A percentile compares a stretch with the other conserved stretches of the same genome.
Evolutionary conservation across 257 asterid species (phyloP).

Genomic region (Ilex aquifolium): DNA sequence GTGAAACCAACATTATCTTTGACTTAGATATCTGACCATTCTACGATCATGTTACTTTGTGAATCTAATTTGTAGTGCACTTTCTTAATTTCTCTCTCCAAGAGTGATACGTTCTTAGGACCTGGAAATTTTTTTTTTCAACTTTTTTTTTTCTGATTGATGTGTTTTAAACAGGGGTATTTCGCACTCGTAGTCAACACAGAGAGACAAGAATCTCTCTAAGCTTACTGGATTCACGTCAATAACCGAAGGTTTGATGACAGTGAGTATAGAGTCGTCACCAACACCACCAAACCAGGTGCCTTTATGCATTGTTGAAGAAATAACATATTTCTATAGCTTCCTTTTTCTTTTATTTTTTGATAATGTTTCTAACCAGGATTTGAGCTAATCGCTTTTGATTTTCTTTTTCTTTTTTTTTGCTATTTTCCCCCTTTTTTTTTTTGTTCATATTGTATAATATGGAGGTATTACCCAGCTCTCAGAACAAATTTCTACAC

Average conservation of each 20-base stretch:
- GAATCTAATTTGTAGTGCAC: too few species aligned
- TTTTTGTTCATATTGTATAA: neutral
- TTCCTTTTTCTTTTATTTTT: neutral
- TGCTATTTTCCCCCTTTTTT: too few species aligned
- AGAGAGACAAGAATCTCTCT: conserved; percentile 52
- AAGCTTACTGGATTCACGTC: conserved; percentile 22
- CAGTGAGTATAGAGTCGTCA: conserved; percentile 36
- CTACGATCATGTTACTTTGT: too few species aligned
- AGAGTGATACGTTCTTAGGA: too few species aligned
- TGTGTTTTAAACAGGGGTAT: conserved; percentile 46
- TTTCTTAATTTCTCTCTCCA: too few species aligned
- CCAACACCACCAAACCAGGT: conserved; percentile 51
- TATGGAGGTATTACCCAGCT: conserved; percentile 71
- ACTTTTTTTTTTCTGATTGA: neutral
- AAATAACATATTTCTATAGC: neutral
- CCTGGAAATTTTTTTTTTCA: too few species aligned
- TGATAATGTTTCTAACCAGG: neutral
- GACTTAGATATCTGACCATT: too few species aligned
- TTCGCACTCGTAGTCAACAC: conserved; percentile 84
- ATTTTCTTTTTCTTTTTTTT: neutral
- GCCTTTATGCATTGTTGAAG: neutral
- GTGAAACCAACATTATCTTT: too few species aligned
- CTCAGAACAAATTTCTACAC: conserved; percentile 80
- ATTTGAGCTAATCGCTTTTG: neutral
- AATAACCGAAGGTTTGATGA: conserved; percentile 44